A percentile compares a stretch with the other conserved stretches of the same genome.
These are phyloP conservation scores for Erigeron canadensis DNA, from an alignment of 129 eudicot genomes.

Conservation along the genomic window DNA sequence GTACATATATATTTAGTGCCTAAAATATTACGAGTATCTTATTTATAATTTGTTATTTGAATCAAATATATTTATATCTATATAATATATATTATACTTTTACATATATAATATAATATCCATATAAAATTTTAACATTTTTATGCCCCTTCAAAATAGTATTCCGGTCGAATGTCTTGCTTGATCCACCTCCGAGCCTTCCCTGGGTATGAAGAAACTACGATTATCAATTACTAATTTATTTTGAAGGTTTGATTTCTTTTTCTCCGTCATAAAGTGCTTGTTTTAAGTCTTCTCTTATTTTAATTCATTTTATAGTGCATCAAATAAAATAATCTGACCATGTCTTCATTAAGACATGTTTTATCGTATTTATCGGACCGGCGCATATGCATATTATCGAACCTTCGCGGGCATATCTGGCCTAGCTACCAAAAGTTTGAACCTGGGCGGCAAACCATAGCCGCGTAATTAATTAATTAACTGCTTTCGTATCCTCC, in stretches of 20 bases:
- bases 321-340: slow-evolving; percentile 7
- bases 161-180: too few species aligned
- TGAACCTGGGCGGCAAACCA: slow-evolving; percentile 15
- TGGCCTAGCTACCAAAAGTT: slow-evolving; percentile 11
- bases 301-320: background rate
- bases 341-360: slow-evolving; percentile 15
- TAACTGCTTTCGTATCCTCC: background rate
- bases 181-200: too few species aligned
- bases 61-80: too few species aligned
- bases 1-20: too few species aligned
- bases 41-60: too few species aligned
- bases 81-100: too few species aligned
- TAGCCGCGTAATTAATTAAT: slow-evolving; percentile 13
- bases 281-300: background rate
- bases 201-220: background rate
- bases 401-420: slow-evolving; percentile 29
- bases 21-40: too few species aligned
- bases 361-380: slow-evolving; percentile 37
- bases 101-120: too few species aligned
- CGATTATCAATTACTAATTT: background rate
- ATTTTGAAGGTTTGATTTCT: background rate
- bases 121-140: too few species aligned
- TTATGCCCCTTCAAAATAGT: too few species aligned
- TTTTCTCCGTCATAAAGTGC: background rate
- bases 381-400: slow-evolving; percentile 28